Base-by-base conservation (phyloP, 2,329 filamentous ascomycete species). In the Colletotrichum euphorbiae region DNA sequence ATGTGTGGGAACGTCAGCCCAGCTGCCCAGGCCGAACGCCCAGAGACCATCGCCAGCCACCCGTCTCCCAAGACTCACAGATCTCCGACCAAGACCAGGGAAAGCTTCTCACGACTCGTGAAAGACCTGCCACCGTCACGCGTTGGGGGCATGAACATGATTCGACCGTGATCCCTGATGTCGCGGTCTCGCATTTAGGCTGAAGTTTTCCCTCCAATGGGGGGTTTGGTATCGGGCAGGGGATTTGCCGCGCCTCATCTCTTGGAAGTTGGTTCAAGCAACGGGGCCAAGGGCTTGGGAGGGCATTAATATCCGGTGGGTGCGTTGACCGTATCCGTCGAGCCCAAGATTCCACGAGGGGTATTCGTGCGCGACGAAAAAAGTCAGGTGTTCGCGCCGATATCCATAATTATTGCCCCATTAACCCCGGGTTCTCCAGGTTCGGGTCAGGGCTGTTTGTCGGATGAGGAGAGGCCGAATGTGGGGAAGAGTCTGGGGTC, bases 191-290 rank as follows among this genome's bases (percentile, higher is more conserved):
- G 62, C 62, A 56, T 59, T 24, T 28, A 66, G 54, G 40, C 66
- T 66, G 33, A 15, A 66, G 54, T 69, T 69, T 55, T 69, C 24
- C 66, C 61, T 69, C 66, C 66, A 69, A 66, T 69, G n/a, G 15
- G 36, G 33, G n/a, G 8, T 2, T 52, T 21, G 24, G 3, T 31
- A 6, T 15, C 19, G 13, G 15, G 21, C 21, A 21, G 17, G 46
- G 38, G 15, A 7, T 15, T 17, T 24, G 21, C 12, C 21, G 36
- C 40, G n/a, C 33, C 21, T 33, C 28, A 56, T 56, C 15, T 51
- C 61, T 66, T 69, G 62, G 33, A 13, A 28, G 45, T 13, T 55
- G 46, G 66, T 60, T 45, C 42, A 55, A 66, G 66, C 40, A 38
- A 28, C 48, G 21, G 19, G 40, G 50, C 61, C 21, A 50, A 21